Conservation (phyloP, 768 basidiomycete genomes). For the Pulveroboletus sp. region DNA sequence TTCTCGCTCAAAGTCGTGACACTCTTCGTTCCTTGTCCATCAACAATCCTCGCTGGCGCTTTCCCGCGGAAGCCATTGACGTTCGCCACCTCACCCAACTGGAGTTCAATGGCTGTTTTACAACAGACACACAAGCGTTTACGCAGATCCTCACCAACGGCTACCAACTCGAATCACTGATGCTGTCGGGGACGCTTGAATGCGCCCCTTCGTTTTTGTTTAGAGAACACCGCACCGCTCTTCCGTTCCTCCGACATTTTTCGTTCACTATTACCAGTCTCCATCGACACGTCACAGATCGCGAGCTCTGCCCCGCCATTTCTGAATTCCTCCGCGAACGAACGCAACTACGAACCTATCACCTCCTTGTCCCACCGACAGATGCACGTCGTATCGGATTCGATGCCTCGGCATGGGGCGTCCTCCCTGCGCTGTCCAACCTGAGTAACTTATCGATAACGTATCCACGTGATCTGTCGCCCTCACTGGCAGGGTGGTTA, state of each 20-base stretch:
- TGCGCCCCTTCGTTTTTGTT: constrained; percentile 50
- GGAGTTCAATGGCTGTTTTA: constrained; percentile 56
- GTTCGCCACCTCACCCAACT: constrained; percentile 63
- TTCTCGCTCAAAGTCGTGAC: constrained; percentile 50
- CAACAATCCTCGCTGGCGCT: constrained; percentile 52
- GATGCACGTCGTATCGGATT: constrained; percentile 58
- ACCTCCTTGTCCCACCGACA: constrained; percentile 41
- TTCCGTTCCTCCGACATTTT: constrained; percentile 67
- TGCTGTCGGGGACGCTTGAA: constrained; percentile 52
- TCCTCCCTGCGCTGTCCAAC: constrained; percentile 53
- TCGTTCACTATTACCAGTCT: constrained; percentile 47
- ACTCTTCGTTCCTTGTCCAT: constrained; percentile 53
- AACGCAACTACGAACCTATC: constrained; percentile 47
- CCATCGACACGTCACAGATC: constrained; percentile 44
- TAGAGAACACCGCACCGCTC: constrained; percentile 36
- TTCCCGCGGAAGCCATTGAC: constrained; percentile 50
- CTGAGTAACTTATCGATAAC: constrained; percentile 56
- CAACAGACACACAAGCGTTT: constrained; percentile 46
- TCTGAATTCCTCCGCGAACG: constrained; percentile 62
- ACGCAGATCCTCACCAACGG: constrained; percentile 58
- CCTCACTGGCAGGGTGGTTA: constrained; percentile 64
- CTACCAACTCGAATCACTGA: constrained; percentile 59
- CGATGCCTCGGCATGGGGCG: constrained; percentile 68
- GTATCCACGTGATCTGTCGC: constrained; percentile 59
- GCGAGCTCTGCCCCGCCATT: constrained; percentile 66